These are phyloP conservation scores for Fusarium musae DNA, from an alignment of 2,329 filamentous ascomycete species.

Conservation along the genomic window DNA sequence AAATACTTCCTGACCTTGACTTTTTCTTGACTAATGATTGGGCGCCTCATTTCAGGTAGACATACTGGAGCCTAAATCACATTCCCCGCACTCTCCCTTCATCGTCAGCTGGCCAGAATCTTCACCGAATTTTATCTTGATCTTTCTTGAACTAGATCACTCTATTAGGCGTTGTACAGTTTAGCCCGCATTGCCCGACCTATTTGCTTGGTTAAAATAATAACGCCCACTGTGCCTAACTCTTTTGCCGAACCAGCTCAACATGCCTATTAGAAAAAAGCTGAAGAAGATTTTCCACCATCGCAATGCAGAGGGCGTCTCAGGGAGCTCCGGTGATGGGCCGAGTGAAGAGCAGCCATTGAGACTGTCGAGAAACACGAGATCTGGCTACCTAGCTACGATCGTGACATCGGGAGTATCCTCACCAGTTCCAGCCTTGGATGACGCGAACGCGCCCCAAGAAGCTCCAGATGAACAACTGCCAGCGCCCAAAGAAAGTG, in stretches of 20 bases:
- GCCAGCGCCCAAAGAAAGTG: rapidly evolving
- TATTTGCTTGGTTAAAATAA: rapidly evolving
- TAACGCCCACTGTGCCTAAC: rapidly evolving
- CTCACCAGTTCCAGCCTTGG: rapidly evolving
- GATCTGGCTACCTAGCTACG: rapidly evolving
- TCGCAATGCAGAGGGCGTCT: rapidly evolving
- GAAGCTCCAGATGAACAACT: rapidly evolving
- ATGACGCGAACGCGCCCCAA: rapidly evolving
- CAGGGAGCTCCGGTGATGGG: rapidly evolving
- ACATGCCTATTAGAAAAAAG: rapidly evolving
- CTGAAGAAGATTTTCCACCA: rapidly evolving
- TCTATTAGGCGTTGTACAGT: background rate
- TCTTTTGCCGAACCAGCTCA: rapidly evolving
- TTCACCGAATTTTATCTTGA: rapidly evolving
- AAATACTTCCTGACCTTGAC: rapidly evolving
- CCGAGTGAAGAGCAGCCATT: background rate
- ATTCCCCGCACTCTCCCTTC: background rate
- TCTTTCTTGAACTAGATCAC: background rate
- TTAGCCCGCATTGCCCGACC: too few species aligned
- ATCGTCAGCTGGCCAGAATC: rapidly evolving
- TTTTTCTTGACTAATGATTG: rapidly evolving
- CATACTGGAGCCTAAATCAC: background rate
- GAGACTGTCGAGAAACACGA: rapidly evolving
- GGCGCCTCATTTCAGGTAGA: background rate
- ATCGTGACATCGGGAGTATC: rapidly evolving